Evolutionary conservation across 176 grass and related monocot genomes (phyloP), one percentile per base, ranked within the genome.

Genomic region (Areca catechu): DNA sequence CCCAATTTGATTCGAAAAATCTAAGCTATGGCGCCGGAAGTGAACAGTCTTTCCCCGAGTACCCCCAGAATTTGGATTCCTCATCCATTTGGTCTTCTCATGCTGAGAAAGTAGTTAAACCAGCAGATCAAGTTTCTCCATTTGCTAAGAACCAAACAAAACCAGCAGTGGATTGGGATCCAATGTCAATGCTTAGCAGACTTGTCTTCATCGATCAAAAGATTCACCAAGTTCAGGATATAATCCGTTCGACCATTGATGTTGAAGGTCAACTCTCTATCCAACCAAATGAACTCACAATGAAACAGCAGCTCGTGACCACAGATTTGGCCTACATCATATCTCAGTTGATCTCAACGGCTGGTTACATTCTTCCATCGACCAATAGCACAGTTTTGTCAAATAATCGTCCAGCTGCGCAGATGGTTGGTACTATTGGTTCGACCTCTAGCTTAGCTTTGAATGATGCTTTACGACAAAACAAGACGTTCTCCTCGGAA

Each of bases 141-240:
- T 66, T 76, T 55, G 19, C 70, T 9, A 71, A 51, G 54, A 81
- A 58, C 56, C 74, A 65, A 6, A 70, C 71, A 24, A 74, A 62
- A 52, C 74, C 64, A 6, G 62, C 77, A 37, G 70, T 70, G 67
- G 74, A 79, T 10, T 95, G 80, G 89, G 82, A 88, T 66, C 84
- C 84, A 5, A 49, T 62, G 6, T 67, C 20, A 3, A 81, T 95
- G 72, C 77, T 95, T 7, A 73, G 60, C 49, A 95, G 82, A 51
- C 84, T 95, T 67, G 69, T 60, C 22, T 79, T 95, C 54, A 72
- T 95, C 0, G 80, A 84, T 68, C 84, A 85, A 28, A 95, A 88
- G 80, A 82, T 88, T 61, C 62, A 67, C 7, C 89, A 95, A 71
- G 67, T 75, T 23, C 86, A 95, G 50, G 71, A 76, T 27, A 74